Evolutionary conservation across 192 early-diverging fungal genomes (phyloP).

Genomic region (Entomortierella parvispora): DNA sequence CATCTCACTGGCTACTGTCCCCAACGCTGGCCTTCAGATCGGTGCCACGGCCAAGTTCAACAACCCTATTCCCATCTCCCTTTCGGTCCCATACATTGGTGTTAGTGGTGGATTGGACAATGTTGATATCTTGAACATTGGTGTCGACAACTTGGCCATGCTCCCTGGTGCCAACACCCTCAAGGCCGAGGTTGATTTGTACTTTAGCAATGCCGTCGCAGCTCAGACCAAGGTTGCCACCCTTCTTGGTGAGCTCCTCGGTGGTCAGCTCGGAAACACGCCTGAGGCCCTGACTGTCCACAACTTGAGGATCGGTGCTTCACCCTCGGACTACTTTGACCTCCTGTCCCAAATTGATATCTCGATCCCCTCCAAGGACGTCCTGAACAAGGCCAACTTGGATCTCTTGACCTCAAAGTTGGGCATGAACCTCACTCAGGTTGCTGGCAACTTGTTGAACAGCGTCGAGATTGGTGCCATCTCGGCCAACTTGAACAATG

Average conservation of each 20-base stretch:
- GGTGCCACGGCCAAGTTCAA: slow-evolving; percentile 38
- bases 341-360: slow-evolving; percentile 46
- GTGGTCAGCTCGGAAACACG: slow-evolving; percentile 46
- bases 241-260: slow-evolving; percentile 30
- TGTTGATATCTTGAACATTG: slow-evolving; percentile 35
- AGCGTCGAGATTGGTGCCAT: slow-evolving; percentile 38
- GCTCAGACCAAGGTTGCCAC: slow-evolving; percentile 45
- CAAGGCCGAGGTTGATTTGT: slow-evolving; percentile 31
- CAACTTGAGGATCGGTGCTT: slow-evolving; percentile 46
- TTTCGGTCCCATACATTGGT: slow-evolving; percentile 49
- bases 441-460: slow-evolving; percentile 28
- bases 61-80: slow-evolving; percentile 44
- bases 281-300: slow-evolving; percentile 44
- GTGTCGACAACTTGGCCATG: slow-evolving; percentile 29
- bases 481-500: slow-evolving; percentile 44
- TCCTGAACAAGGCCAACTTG: slow-evolving; percentile 31
- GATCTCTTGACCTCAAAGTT: slow-evolving; percentile 24
- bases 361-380: slow-evolving; percentile 40
- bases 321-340: slow-evolving; percentile 49
- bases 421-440: slow-evolving; percentile 14
- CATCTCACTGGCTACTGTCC: slow-evolving; percentile 38
- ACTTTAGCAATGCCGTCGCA: slow-evolving; percentile 37
- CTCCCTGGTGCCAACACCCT: slow-evolving; percentile 33
- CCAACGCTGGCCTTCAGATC: slow-evolving; percentile 42
- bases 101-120: slow-evolving; percentile 39